A percentile compares a stretch with the other conserved stretches of the same genome.
Conservation (phyloP, 225 moss, liverwort and hornwort genomes). For the Neckera pumila region DNA sequence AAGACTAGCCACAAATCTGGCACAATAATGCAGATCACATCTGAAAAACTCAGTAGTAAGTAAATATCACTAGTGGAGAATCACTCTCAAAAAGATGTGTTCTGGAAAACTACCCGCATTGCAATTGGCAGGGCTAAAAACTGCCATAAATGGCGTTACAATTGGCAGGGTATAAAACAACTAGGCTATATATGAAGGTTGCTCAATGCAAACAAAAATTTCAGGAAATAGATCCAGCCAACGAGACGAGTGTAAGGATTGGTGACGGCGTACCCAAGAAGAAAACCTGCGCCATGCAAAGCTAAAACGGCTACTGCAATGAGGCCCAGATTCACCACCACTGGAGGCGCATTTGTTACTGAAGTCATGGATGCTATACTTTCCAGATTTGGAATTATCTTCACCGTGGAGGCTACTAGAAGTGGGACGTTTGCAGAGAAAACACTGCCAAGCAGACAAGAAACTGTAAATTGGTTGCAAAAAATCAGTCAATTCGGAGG, state of each 20-base stretch:
- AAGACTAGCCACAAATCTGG: neutral
- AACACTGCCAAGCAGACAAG: constrained; percentile 25
- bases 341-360: constrained; percentile 9
- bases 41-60: neutral
- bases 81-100: neutral
- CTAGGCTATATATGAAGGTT: neutral
- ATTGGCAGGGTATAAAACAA: neutral
- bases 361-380: constrained; percentile 11
- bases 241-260: neutral
- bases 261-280: constrained; percentile 37
- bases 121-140: neutral
- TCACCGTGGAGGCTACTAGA: constrained; percentile 16
- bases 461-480: neutral
- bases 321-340: constrained; percentile 16
- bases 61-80: neutral
- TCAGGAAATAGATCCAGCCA: neutral
- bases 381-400: constrained; percentile 8
- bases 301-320: constrained; percentile 31
- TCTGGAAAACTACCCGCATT: neutral
- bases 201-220: neutral
- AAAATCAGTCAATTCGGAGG: neutral
- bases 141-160: neutral
- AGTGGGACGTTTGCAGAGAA: constrained; percentile 56
- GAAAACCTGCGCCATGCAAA: constrained; percentile 41
- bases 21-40: neutral